Evolutionary conservation across 306 rosid species (phyloP).

Genomic region (Coriaria nepalensis): DNA sequence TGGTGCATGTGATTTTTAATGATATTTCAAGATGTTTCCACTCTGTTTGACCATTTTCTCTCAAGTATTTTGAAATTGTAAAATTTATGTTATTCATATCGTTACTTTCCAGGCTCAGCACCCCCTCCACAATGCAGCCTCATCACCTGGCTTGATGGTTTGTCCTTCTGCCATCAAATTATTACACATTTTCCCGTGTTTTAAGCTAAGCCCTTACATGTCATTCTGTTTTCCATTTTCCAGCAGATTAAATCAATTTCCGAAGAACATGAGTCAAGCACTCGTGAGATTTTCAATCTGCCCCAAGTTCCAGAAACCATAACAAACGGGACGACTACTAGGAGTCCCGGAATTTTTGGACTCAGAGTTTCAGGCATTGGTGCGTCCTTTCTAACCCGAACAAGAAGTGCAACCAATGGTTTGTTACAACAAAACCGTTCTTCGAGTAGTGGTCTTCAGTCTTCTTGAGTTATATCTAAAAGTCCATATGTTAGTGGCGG

Average conservation of each 20-base stretch:
- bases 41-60: neutral
- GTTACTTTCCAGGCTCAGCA: constrained; percentile 7
- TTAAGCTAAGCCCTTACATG: neutral
- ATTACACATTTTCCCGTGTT: neutral
- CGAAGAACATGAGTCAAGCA: constrained; percentile 19
- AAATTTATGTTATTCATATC: neutral
- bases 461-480: too few relatives aligned
- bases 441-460: too few relatives aligned
- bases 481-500: too few relatives aligned
- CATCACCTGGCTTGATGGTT: constrained; percentile 11
- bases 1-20: neutral
- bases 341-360: constrained; percentile 49
- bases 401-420: constrained; percentile 53
- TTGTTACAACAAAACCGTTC: constrained; percentile 43
- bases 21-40: neutral
- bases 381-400: constrained; percentile 41
- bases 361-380: constrained; percentile 23
- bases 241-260: constrained; percentile 34
- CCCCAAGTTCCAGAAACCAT: constrained; percentile 14
- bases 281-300: constrained; percentile 11
- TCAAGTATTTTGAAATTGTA: too few relatives aligned
- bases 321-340: constrained; percentile 14
- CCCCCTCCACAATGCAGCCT: constrained; percentile 9
- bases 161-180: neutral
- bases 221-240: constrained; percentile 6